Conservation (phyloP, 2,329 filamentous ascomycete species). For the Laburnicola sp. region DNA sequence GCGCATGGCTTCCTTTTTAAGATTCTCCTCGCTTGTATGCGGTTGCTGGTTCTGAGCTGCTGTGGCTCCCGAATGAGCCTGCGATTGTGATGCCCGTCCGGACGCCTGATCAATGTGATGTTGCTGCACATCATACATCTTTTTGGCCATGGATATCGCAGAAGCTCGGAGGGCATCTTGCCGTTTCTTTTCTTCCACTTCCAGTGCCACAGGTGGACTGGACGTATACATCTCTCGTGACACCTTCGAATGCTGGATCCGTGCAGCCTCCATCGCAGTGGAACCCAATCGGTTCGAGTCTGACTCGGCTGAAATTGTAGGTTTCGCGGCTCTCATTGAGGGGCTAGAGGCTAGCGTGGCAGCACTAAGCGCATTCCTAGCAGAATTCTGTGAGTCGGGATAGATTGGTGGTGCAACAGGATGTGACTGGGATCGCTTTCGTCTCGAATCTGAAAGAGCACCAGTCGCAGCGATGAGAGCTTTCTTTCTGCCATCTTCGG, state of each 20-base stretch:
- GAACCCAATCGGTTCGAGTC: slow-evolving; percentile 49
- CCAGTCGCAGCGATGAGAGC: slow-evolving; percentile 76
- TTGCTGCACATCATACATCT: slow-evolving; percentile 77
- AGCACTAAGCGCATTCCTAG: slow-evolving; percentile 70
- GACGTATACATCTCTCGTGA: slow-evolving; percentile 77
- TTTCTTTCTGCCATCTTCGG: slow-evolving; percentile 59
- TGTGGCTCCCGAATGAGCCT: slow-evolving; percentile 42
- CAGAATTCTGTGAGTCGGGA: slow-evolving; percentile 63
- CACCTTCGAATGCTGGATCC: slow-evolving; percentile 68
- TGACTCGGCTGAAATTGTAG: slow-evolving; percentile 12
- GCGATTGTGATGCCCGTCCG: slow-evolving; percentile 44
- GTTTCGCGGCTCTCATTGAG: slow-evolving; percentile 28
- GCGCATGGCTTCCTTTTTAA: slow-evolving; percentile 56
- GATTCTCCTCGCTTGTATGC: slow-evolving; percentile 46
- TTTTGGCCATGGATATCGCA: slow-evolving; percentile 84
- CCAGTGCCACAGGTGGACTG: slow-evolving; percentile 69
- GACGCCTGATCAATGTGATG: slow-evolving; percentile 57
- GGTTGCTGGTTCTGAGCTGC: slow-evolving; percentile 35
- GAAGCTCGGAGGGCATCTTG: slow-evolving; percentile 77
- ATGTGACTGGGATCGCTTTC: slow-evolving; percentile 67
- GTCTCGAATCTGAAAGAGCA: slow-evolving; percentile 63
- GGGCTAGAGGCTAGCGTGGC: slow-evolving; percentile 67
- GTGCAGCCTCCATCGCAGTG: slow-evolving; percentile 62
- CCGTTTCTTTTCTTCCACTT: slow-evolving; percentile 73
- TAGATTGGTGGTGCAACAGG: slow-evolving; percentile 52